Conservation (phyloP, 495 filamentous ascomycete species). For the Aspergillus indologenus region DNA sequence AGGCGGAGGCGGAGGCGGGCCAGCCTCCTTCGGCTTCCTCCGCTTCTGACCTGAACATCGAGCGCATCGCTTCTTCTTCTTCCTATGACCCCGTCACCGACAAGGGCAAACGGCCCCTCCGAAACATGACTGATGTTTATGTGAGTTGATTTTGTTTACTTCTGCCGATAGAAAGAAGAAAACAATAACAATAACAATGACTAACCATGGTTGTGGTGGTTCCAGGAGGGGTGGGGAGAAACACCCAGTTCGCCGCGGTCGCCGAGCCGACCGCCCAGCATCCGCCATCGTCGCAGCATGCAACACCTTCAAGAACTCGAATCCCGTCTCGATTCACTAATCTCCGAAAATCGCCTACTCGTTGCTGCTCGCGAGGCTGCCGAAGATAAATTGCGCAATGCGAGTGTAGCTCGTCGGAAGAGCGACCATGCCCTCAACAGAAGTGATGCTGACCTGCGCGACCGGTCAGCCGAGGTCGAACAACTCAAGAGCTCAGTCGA, state of each 20-base stretch:
- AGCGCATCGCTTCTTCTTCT: slow-evolving; percentile 55
- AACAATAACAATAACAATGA: no score
- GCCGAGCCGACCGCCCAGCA: slow-evolving; percentile 91
- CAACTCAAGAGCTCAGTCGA: slow-evolving; percentile 72
- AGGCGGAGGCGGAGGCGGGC: no score
- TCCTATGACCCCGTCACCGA: slow-evolving; percentile 74
- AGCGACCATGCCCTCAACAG: slow-evolving; percentile 54
- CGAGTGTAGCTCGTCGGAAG: slow-evolving; percentile 50
- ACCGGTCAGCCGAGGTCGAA: slow-evolving; percentile 74
- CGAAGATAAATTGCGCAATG: slow-evolving; percentile 60
- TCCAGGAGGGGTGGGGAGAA: slow-evolving; percentile 91
- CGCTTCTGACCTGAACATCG: slow-evolving; percentile 36
- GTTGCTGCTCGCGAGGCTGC: slow-evolving; percentile 66
- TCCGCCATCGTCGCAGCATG: slow-evolving; percentile 93
- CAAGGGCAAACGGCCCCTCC: slow-evolving; percentile 78
- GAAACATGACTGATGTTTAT: slow-evolving; percentile 89
- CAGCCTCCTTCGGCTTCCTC: slow-evolving; percentile 3
- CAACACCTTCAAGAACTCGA: slow-evolving; percentile 83
- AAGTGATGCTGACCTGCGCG: slow-evolving; percentile 53
- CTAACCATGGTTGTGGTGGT: slow-evolving; percentile 15
- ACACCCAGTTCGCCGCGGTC: slow-evolving; percentile 87
- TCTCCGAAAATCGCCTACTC: slow-evolving; percentile 75
- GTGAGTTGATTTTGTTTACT: slow-evolving; percentile 60
- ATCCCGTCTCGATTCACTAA: slow-evolving; percentile 69
- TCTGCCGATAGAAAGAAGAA: no score